These are phyloP conservation scores for Suillus spraguei DNA, from an alignment of 768 basidiomycete genomes.

Conservation along the genomic window DNA sequence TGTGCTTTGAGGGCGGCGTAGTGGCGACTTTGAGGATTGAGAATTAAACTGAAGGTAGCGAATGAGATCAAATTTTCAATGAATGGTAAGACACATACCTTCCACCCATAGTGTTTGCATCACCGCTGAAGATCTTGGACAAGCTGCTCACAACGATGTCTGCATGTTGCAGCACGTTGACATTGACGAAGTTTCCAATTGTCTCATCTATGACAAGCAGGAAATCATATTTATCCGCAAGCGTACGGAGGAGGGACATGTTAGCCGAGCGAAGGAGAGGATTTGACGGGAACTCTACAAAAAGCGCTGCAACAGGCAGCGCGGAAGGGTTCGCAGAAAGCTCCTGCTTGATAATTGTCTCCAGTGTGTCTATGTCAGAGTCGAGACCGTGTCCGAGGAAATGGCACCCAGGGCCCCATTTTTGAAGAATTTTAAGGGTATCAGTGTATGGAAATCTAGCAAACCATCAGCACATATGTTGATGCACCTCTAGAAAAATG, in stretches of 20 bases:
- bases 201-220: conserved; percentile 92
- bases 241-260: conserved; percentile 65
- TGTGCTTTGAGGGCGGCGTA: conserved; percentile 67
- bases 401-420: conserved; percentile 95
- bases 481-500: conserved; percentile 27
- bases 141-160: conserved; percentile 93
- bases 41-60: conserved; percentile 61
- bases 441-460: conserved; percentile 92
- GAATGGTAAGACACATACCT: conserved; percentile 57
- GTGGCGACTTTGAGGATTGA: conserved; percentile 78
- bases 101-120: conserved; percentile 96
- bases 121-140: conserved; percentile 94
- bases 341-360: conserved; percentile 57
- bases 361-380: conserved; percentile 73
- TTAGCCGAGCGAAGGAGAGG: conserved; percentile 88
- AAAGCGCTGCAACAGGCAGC: conserved; percentile 76
- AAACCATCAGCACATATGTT: neutral
- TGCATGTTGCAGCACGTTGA: conserved; percentile 82
- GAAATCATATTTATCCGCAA: conserved; percentile 91
- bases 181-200: conserved; percentile 92
- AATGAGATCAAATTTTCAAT: conserved; percentile 8
- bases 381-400: conserved; percentile 85
- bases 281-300: conserved; percentile 96
- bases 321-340: conserved; percentile 36
- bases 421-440: conserved; percentile 89